phyloP scores from a whole-genome alignment of 345 rosid genomes.

The Lepidium aucheri region DNA sequence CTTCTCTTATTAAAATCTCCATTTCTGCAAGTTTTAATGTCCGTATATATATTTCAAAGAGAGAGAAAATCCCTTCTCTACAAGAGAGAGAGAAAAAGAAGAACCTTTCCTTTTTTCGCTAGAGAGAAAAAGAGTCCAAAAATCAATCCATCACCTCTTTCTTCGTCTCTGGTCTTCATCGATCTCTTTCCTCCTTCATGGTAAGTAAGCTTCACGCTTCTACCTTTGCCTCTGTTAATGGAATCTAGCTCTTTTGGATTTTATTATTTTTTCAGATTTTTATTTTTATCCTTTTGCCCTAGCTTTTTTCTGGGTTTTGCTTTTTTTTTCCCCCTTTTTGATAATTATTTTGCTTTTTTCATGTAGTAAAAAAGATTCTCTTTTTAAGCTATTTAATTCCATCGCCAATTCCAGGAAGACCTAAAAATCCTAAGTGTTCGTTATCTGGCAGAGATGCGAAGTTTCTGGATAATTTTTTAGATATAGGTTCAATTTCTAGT shows the following conservation, averaged over 20 bases:
- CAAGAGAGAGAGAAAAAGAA: constrained; percentile 7
- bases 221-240: constrained; percentile 26
- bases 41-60: constrained; percentile 25
- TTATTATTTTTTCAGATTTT: background rate
- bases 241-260: constrained; percentile 34
- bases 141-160: constrained; percentile 15
- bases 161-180: constrained; percentile 18
- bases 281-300: background rate
- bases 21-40: constrained; percentile 34
- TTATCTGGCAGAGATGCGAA: constrained; percentile 17
- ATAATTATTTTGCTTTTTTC: constrained; percentile 18
- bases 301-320: constrained; percentile 25
- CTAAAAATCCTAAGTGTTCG: constrained; percentile 5
- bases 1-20: constrained; percentile 35
- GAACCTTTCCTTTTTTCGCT: constrained; percentile 15
- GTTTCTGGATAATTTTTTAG: constrained; percentile 13
- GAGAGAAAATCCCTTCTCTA: constrained; percentile 23
- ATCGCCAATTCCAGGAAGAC: constrained; percentile 25
- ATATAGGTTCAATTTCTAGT: constrained; percentile 37
- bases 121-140: constrained; percentile 27
- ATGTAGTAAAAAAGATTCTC: constrained; percentile 37
- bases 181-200: constrained; percentile 27
- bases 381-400: constrained; percentile 28
- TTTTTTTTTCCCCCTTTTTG: constrained; percentile 7
- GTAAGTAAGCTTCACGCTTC: constrained; percentile 27